A percentile compares a stretch with the other conserved stretches of the same genome.
These are phyloP conservation scores for Toxicodendron radicans DNA, from an alignment of 345 rosid species.

Conservation along the genomic window DNA sequence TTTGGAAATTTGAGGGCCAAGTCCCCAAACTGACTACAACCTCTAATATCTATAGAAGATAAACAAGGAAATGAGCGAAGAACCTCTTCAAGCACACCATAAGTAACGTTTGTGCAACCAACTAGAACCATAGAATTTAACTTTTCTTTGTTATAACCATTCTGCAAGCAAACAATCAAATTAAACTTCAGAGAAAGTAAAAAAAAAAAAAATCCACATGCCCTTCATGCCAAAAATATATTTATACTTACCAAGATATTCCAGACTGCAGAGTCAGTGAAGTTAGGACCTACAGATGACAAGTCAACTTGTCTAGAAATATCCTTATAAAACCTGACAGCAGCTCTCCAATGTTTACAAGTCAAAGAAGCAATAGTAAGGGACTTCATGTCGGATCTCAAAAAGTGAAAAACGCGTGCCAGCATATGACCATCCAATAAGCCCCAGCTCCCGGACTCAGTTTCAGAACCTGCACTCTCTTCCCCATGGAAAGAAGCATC, in stretches of 20 bases:
- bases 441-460: conserved; percentile 63
- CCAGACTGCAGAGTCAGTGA: conserved; percentile 65
- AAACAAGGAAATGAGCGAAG: conserved; percentile 59
- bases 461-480: conserved; percentile 39
- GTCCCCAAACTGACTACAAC: conserved; percentile 82
- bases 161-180: conserved; percentile 53
- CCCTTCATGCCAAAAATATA: conserved; percentile 10
- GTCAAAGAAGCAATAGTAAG: conserved; percentile 80
- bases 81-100: conserved; percentile 63
- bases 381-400: conserved; percentile 77
- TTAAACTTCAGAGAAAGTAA: conserved; percentile 27
- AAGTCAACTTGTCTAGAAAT: conserved; percentile 76
- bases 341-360: conserved; percentile 93
- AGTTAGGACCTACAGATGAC: conserved; percentile 68
- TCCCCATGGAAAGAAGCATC: conserved; percentile 52
- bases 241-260: conserved; percentile 60
- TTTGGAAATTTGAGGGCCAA: conserved; percentile 55
- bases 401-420: conserved; percentile 81
- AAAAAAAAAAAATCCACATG: conserved; percentile 5
- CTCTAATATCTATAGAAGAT: conserved; percentile 76
- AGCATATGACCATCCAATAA: conserved; percentile 71
- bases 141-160: conserved; percentile 70
- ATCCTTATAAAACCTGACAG: conserved; percentile 66
- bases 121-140: conserved; percentile 65
- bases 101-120: conserved; percentile 79